Evolutionary conservation across 1,284 basidiomycete species (phyloP).

Genomic region (Polyporus tsugae): DNA sequence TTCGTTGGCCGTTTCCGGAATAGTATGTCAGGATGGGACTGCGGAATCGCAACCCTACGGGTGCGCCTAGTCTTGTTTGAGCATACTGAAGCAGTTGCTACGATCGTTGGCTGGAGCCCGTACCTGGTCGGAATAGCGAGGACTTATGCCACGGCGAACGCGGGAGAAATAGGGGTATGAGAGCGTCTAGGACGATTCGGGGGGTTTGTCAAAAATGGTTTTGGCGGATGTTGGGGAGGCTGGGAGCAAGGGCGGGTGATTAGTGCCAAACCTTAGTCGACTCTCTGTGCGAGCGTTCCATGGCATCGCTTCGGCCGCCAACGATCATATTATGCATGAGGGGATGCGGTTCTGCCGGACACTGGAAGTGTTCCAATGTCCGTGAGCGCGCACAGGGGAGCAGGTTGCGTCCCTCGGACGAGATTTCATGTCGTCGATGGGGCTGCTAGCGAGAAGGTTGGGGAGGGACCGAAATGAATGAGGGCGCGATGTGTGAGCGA

Average conservation of each 20-base stretch:
- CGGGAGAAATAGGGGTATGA: not conserved
- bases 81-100: not conserved
- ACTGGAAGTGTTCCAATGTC: not conserved
- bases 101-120: not conserved
- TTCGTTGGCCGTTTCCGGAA: not conserved
- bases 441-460: not conserved
- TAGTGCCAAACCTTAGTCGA: not conserved
- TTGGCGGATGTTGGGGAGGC: not conserved
- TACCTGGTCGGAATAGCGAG: not conserved
- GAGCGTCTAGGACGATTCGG: not conserved
- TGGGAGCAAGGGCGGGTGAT: not conserved
- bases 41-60: not conserved
- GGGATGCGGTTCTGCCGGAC: not conserved
- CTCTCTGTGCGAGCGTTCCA: conserved; percentile 2
- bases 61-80: not conserved
- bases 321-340: not conserved
- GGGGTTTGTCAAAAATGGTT: not conserved
- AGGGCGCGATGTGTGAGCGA: not conserved
- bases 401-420: not conserved
- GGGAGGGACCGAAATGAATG: not conserved
- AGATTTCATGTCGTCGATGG: not conserved
- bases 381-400: not conserved
- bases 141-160: too few species aligned
- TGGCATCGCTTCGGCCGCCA: not conserved
- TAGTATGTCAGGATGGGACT: not conserved